Evolutionary conservation across 768 basidiomycete species (phyloP).

Genomic region (Suillus weaverae): DNA sequence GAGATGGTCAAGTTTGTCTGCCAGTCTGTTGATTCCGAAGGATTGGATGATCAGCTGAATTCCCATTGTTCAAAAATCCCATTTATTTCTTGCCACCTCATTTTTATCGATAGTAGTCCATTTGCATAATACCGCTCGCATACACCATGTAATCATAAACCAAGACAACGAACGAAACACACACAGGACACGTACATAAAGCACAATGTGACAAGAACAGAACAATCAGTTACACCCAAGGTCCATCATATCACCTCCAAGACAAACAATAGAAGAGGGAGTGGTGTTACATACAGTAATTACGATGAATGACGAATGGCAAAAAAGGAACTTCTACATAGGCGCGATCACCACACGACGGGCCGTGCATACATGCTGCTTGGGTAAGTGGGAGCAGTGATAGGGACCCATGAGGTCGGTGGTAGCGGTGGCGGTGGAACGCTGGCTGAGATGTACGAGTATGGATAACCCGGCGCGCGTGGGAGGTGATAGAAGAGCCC

Average conservation of each 20-base stretch:
- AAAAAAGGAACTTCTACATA: background rate
- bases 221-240: background rate
- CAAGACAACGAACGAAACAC: background rate
- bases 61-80: no score
- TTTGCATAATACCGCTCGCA: background rate
- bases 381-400: background rate
- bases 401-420: background rate
- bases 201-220: background rate
- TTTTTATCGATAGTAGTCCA: background rate
- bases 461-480: background rate
- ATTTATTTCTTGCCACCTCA: background rate
- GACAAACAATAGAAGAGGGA: background rate
- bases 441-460: background rate
- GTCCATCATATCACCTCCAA: constrained; percentile 1
- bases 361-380: background rate
- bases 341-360: background rate
- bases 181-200: background rate
- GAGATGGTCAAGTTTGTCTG: no score
- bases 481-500: background rate
- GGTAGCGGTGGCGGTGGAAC: background rate
- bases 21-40: no score
- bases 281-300: constrained; percentile 1
- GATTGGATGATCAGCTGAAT: no score
- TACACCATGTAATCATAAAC: background rate
- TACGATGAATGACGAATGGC: background rate